A percentile compares a stretch with the other conserved stretches of the same genome.
phyloP scores from a whole-genome alignment of 257 asterid species.

The Solanum phureja region DNA sequence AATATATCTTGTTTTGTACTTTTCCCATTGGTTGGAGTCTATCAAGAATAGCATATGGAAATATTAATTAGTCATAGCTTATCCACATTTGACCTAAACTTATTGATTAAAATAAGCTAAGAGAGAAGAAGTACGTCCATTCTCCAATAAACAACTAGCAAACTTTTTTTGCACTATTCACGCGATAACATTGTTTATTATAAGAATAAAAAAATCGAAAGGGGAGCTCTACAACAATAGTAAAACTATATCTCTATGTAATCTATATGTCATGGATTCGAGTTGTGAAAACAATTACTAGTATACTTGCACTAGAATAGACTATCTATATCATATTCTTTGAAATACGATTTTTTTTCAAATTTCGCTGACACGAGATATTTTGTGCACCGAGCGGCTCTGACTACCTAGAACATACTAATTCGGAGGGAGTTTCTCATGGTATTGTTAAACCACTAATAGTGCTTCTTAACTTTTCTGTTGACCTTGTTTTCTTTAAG shows the following conservation, averaged over 20 bases:
- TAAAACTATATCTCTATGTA: not conserved
- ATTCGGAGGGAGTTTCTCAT: not conserved
- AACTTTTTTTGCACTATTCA: not conserved
- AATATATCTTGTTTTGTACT: not conserved
- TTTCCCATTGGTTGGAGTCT: slow-evolving; percentile 5
- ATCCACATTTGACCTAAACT: slow-evolving; percentile 29
- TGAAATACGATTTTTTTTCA: fast-evolving
- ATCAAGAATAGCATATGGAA: slow-evolving; percentile 16
- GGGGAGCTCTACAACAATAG: not conserved
- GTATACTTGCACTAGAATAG: fast-evolving
- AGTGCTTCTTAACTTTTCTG: not conserved
- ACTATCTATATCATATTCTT: not conserved
- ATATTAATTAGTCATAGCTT: slow-evolving; percentile 5
- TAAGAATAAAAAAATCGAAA: not conserved
- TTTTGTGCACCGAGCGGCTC: fast-evolving
- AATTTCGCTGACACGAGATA: fast-evolving
- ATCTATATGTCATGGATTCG: not conserved
- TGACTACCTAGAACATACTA: not conserved
- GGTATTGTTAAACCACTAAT: not conserved
- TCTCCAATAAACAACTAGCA: slow-evolving; percentile 8
- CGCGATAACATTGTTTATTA: slow-evolving; percentile 19
- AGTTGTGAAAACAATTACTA: not conserved
- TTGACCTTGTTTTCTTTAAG: not conserved
- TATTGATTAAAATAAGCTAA: slow-evolving; percentile 16
- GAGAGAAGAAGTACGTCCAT: slow-evolving; percentile 11